Conservation (phyloP, 2,329 filamentous ascomycete genomes). For the Colletotrichum chlorophyti region DNA sequence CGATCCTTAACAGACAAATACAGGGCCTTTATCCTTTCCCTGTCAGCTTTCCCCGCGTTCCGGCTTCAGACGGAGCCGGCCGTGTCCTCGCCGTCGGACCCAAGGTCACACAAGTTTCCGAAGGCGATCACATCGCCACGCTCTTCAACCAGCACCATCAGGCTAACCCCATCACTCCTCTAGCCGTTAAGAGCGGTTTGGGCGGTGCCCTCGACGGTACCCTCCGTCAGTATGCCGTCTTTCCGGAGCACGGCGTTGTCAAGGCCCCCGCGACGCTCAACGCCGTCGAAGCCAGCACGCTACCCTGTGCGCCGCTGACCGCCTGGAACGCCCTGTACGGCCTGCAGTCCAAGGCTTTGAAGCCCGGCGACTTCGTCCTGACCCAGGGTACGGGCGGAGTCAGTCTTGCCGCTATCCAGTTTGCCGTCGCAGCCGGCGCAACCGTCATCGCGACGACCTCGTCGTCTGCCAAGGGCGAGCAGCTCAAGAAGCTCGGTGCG, state of each 20-base stretch:
- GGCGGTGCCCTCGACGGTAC: slow-evolving; percentile 74
- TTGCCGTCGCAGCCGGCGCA: slow-evolving; percentile 56
- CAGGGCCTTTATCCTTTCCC: slow-evolving; percentile 55
- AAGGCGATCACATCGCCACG: slow-evolving; percentile 62
- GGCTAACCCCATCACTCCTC: slow-evolving; percentile 46
- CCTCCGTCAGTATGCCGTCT: slow-evolving; percentile 71
- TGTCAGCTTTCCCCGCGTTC: slow-evolving; percentile 49
- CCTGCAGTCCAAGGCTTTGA: slow-evolving; percentile 50
- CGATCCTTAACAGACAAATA: no score
- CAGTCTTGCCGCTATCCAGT: slow-evolving; percentile 69
- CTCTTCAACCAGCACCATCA: slow-evolving; percentile 67
- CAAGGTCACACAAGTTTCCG: slow-evolving; percentile 54
- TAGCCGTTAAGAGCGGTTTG: slow-evolving; percentile 59
- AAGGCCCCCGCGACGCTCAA: slow-evolving; percentile 62
- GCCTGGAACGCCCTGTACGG: slow-evolving; percentile 73
- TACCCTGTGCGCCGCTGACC: slow-evolving; percentile 67
- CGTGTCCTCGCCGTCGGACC: slow-evolving; percentile 58
- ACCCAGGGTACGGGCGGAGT: slow-evolving; percentile 77
- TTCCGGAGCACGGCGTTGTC: slow-evolving; percentile 73
- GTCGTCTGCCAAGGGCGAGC: slow-evolving; percentile 49
- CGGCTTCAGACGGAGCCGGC: slow-evolving; percentile 61
- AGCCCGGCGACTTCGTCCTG: slow-evolving; percentile 65
- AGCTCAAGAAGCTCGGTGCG: slow-evolving; percentile 53
- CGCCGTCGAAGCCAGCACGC: slow-evolving; percentile 60
- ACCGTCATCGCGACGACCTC: slow-evolving; percentile 57